Conservation (phyloP, 2,329 filamentous ascomycete genomes). For the Pezicula rhizophila region DNA sequence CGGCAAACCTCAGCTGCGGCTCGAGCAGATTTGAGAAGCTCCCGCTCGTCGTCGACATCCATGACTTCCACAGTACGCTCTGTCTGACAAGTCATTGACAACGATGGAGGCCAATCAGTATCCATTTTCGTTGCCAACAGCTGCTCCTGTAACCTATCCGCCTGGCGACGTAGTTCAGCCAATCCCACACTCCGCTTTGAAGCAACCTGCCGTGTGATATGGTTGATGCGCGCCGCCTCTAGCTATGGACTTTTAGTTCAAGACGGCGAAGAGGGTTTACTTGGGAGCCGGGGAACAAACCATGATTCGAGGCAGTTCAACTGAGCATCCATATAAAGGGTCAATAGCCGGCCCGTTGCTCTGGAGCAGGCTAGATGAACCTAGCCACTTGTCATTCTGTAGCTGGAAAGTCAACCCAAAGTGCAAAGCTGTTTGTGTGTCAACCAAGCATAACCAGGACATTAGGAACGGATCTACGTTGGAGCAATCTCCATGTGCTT, state of each 20-base stretch:
- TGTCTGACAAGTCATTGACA: background rate
- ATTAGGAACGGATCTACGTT: background rate
- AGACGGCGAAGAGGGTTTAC: too few relatives aligned
- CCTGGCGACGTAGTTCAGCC: background rate
- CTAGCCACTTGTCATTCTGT: background rate
- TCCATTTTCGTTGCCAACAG: background rate
- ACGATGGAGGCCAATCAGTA: background rate
- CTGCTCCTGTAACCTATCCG: background rate
- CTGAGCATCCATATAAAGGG: background rate
- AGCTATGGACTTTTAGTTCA: too few relatives aligned
- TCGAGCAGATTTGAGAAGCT: background rate
- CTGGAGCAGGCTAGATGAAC: background rate
- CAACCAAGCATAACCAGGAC: background rate
- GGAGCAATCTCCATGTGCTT: background rate
- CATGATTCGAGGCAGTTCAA: background rate
- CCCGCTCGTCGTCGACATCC: background rate
- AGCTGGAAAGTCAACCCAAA: background rate
- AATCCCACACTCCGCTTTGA: too few relatives aligned
- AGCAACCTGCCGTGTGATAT: too few relatives aligned
- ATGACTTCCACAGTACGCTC: background rate
- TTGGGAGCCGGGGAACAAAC: background rate
- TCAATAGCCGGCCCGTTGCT: background rate
- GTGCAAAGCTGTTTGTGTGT: background rate
- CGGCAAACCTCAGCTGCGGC: background rate
- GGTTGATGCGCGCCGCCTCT: too few relatives aligned